Percentiles rank a stretch among this genome's conserved stretches.
Evolutionary conservation across 371 early-diverging fungal species (phyloP).

Genomic region (Choanephora cucurbitarum): DNA sequence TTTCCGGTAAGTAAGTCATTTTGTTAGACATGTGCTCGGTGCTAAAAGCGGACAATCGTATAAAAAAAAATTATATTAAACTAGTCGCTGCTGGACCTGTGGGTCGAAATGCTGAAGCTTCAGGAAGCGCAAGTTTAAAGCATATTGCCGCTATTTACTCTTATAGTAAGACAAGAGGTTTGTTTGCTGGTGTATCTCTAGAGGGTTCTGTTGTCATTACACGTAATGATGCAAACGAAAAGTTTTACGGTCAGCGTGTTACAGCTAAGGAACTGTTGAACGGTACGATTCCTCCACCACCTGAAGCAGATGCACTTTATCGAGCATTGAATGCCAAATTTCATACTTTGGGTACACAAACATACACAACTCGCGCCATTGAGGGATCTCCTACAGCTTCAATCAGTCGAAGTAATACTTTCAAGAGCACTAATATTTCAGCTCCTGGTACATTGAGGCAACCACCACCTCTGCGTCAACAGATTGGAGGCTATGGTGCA

Average conservation of each 20-base stretch:
- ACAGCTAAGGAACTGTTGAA: conserved; percentile 81
- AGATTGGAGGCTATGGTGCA: conserved; percentile 20
- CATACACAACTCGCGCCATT: conserved; percentile 16
- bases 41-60: neutral
- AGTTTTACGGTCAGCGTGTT: conserved; percentile 83
- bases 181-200: conserved; percentile 94
- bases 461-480: conserved; percentile 31
- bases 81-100: conserved; percentile 92
- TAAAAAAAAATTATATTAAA: neutral
- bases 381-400: conserved; percentile 11
- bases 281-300: conserved; percentile 79
- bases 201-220: conserved; percentile 94
- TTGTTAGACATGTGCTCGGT: neutral
- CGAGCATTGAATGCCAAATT: conserved; percentile 65
- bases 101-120: conserved; percentile 93
- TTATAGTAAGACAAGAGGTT: conserved; percentile 87
- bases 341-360: conserved; percentile 16
- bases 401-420: conserved; percentile 16
- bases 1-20: conserved; percentile 59
- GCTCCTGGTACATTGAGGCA: conserved; percentile 33
- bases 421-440: conserved; percentile 29
- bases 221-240: conserved; percentile 90
- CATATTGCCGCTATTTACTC: conserved; percentile 90
- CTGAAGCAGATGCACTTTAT: conserved; percentile 84
- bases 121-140: conserved; percentile 73